phyloP scores from a whole-genome alignment of 495 filamentous ascomycete species.

The Sphaerosporella brunnea region DNA sequence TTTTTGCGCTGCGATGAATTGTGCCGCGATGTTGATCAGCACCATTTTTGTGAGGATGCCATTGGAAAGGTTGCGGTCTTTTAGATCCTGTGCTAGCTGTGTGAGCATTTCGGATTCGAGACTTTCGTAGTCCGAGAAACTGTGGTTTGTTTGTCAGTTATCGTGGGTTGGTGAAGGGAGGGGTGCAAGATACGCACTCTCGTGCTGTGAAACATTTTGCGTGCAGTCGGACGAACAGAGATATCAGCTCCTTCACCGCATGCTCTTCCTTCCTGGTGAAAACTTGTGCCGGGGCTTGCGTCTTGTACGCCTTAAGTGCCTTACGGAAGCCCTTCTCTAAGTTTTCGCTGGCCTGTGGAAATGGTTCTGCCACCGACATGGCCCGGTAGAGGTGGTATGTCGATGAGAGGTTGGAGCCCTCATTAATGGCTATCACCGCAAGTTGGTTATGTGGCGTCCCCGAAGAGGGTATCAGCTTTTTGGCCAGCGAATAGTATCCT shows the following conservation, averaged over 20 bases:
- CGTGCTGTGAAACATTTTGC: conserved; percentile 61
- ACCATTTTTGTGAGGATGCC: conserved; percentile 58
- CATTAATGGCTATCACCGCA: conserved; percentile 62
- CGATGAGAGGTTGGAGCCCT: conserved; percentile 58
- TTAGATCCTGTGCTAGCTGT: conserved; percentile 54
- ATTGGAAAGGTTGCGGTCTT: conserved; percentile 43
- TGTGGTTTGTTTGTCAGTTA: conserved; percentile 13
- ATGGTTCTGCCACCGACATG: conserved; percentile 50
- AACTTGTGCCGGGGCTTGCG: conserved; percentile 38
- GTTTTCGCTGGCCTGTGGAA: conserved; percentile 53
- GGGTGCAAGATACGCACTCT: conserved; percentile 25
- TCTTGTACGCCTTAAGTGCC: conserved; percentile 42
- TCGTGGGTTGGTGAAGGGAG: neutral
- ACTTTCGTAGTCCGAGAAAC: conserved; percentile 58
- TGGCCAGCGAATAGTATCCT: conserved; percentile 70
- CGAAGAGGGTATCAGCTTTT: conserved; percentile 55
- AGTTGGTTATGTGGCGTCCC: conserved; percentile 76
- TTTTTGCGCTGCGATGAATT: conserved; percentile 39
- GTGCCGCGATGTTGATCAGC: conserved; percentile 70
- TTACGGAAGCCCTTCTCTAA: conserved; percentile 68
- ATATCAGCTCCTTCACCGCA: conserved; percentile 39
- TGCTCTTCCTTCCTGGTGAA: conserved; percentile 29
- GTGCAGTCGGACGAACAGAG: conserved; percentile 62
- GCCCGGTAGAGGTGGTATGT: conserved; percentile 82
- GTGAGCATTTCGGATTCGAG: conserved; percentile 72